Conservation (phyloP, 164 flowering plant genomes). For the Vitis rotundifolia region DNA sequence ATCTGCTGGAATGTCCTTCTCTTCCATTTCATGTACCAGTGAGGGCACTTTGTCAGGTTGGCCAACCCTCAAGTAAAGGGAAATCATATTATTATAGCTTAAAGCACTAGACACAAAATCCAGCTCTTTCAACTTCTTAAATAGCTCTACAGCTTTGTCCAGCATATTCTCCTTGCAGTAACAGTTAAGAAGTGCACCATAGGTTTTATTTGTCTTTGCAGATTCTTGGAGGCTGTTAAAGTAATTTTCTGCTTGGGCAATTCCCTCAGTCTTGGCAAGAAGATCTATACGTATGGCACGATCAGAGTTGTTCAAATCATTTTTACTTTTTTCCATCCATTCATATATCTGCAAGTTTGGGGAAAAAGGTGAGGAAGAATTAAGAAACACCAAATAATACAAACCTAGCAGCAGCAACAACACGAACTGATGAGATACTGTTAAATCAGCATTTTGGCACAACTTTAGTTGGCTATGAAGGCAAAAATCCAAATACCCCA, state of each 20-base stretch:
- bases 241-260: constrained; percentile 38
- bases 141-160: constrained; percentile 33
- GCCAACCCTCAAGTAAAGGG: constrained; percentile 28
- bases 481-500: not conserved
- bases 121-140: constrained; percentile 33
- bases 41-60: constrained; percentile 29
- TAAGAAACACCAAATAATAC: not conserved
- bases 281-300: constrained; percentile 38
- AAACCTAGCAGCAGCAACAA: not conserved
- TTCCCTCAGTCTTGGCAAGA: constrained; percentile 28
- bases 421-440: not conserved
- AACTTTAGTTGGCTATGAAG: not conserved
- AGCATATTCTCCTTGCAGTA: constrained; percentile 31
- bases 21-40: constrained; percentile 34
- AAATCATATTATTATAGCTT: constrained; percentile 32
- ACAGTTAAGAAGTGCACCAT: constrained; percentile 44
- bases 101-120: constrained; percentile 17
- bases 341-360: constrained; percentile 29
- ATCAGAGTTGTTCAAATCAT: constrained; percentile 16
- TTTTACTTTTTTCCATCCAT: constrained; percentile 41
- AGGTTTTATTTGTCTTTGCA: constrained; percentile 33
- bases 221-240: constrained; percentile 30
- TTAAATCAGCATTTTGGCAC: not conserved
- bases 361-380: too few relatives aligned
- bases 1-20: constrained; percentile 18